Evolutionary conservation across 83 land plant genomes (phyloP), one percentile per base, ranked within the genome.

Genomic region (Thuja plicata): DNA sequence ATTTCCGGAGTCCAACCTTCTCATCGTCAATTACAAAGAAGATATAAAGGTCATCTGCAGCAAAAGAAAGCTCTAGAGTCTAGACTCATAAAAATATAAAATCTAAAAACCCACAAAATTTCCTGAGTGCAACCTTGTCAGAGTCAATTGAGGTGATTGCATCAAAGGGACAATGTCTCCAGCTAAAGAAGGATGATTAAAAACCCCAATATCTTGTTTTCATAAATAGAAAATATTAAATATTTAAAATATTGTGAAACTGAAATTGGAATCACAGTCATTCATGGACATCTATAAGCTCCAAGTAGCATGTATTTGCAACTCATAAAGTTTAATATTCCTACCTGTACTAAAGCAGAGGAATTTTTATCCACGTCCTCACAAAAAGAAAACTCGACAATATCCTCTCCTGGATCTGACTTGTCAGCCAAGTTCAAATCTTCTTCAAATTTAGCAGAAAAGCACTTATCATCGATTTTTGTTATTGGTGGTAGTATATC

Each of bases 361-460:
- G 87, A 87, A 41, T 85, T 88, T 38, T 90, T 90, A 52, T 90
- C 91, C 57, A 89, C 88, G 54, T 90, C 91, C 74, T 74, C 90
- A 71, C 91, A 90, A 10, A 77, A 84, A 5, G 24, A 60, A 60
- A 6, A 5, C 21, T 60, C 70, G 7, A 60, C 19, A 21, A 24
- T 4, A 6, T 60, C 70, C 8, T 60, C 70, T 60, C 19, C n/a
- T 60, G 24, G 70, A 60, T 60, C 27, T 38, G 82, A 79, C 21
- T 79, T 19, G 19, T 40, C 82, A 11, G 8, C 6, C 82, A 79
- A 79, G 9, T 38, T 40, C 43, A 38, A 79, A 85, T 85, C 30
- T 85, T 48, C 62, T 85, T 21, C 12, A 27, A 35, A 48, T 6
- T 48, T 1, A 48, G 19, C 34, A 85, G 87, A 79, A 8, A 19